These are phyloP conservation scores for Medicago arabica DNA, from an alignment of 306 rosid genomes.

Conservation along the genomic window DNA sequence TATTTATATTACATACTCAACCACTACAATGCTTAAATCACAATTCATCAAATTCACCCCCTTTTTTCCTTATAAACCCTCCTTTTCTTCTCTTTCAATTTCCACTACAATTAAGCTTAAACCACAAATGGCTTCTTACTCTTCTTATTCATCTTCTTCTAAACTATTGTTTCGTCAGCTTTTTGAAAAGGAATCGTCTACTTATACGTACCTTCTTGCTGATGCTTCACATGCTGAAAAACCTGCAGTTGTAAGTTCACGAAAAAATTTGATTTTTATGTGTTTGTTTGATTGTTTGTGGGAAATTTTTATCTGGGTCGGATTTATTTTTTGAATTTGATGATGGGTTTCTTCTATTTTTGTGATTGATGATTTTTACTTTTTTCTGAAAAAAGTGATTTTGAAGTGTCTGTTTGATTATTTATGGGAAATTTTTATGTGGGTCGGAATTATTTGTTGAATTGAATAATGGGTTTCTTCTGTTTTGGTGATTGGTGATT, in stretches of 20 bases:
- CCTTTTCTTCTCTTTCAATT: slow-evolving; percentile 22
- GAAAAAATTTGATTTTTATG: slow-evolving; percentile 6
- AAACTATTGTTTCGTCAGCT: slow-evolving; percentile 91
- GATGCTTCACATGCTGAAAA: slow-evolving; percentile 73
- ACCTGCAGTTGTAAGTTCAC: slow-evolving; percentile 69
- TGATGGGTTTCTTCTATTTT: slow-evolving; percentile 25
- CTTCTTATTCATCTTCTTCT: slow-evolving; percentile 42
- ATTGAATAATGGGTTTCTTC: slow-evolving; percentile 30
- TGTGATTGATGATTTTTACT: not conserved
- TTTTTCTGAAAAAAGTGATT: slow-evolving; percentile 12
- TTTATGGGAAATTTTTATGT: slow-evolving; percentile 2
- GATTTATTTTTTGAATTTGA: slow-evolving; percentile 25
- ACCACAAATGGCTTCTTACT: slow-evolving; percentile 56
- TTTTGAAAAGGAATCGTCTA: slow-evolving; percentile 94
- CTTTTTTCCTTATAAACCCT: slow-evolving; percentile 36
- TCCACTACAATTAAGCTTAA: slow-evolving; percentile 31
- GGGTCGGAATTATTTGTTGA: slow-evolving; percentile 30
- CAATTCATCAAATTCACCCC: slow-evolving; percentile 43
- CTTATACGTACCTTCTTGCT: slow-evolving; percentile 90
- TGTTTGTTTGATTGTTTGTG: slow-evolving; percentile 9
- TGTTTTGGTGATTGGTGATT: slow-evolving; percentile 1
- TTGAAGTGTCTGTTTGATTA: slow-evolving; percentile 2
- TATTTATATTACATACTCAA: slow-evolving; percentile 20
- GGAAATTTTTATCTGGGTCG: slow-evolving; percentile 28
- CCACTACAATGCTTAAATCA: slow-evolving; percentile 42